Evolutionary conservation across 23 red algal genomes (phyloP).

Genomic region (Gracilaria domingensis): DNA sequence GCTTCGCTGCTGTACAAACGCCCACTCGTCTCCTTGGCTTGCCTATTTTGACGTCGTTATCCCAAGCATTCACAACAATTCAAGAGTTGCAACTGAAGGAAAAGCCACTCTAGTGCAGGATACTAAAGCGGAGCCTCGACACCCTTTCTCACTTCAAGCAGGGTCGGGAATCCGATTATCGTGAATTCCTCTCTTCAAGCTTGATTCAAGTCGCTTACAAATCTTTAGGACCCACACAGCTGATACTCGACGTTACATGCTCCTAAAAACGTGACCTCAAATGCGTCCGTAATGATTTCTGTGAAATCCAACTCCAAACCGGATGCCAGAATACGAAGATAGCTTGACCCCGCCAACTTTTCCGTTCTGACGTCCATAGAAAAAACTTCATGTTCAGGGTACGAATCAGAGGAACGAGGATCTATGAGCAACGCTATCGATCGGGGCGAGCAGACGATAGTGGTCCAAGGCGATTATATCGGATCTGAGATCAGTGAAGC

Average conservation of each 20-base stretch:
- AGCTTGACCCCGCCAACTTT: too few relatives aligned
- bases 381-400: too few relatives aligned
- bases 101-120: neutral
- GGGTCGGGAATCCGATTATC: neutral
- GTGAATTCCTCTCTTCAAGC: neutral
- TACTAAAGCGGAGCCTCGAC: neutral
- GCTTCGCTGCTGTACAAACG: neutral
- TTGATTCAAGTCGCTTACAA: neutral
- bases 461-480: too few relatives aligned
- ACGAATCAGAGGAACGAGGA: too few relatives aligned
- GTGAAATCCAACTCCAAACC: too few relatives aligned
- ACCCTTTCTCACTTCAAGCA: neutral
- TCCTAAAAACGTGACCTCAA: too few relatives aligned
- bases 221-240: neutral
- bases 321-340: too few relatives aligned
- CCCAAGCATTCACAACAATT: conserved; percentile 4
- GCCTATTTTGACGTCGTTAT: neutral
- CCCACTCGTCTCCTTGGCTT: neutral
- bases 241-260: neutral
- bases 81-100: neutral
- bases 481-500: too few relatives aligned
- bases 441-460: too few relatives aligned
- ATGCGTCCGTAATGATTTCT: too few relatives aligned
- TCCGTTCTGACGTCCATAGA: too few relatives aligned
- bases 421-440: too few relatives aligned